Conservation (phyloP, 768 basidiomycete genomes). For the Podaxis sp. region DNA sequence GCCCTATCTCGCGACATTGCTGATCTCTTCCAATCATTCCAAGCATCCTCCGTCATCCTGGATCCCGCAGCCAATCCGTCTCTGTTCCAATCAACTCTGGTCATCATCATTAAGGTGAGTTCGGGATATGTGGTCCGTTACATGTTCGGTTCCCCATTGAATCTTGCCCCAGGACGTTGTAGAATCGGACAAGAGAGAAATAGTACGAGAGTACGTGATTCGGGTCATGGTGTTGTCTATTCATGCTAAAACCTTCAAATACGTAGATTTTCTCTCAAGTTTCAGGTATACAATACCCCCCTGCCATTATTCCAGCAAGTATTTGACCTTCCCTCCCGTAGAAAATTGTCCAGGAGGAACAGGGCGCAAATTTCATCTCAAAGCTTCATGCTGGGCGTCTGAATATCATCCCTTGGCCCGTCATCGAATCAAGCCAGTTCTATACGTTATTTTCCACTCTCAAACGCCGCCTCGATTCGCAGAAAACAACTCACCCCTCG, state of each 20-base stretch:
- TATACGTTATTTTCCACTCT: slow-evolving; percentile 53
- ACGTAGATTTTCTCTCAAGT: neutral
- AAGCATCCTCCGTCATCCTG: slow-evolving; percentile 55
- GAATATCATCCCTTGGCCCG: slow-evolving; percentile 65
- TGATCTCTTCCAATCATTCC: slow-evolving; percentile 62
- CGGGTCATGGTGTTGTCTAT: neutral
- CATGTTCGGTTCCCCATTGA: neutral
- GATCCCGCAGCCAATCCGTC: slow-evolving; percentile 59
- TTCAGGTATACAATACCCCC: neutral
- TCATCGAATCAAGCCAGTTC: slow-evolving; percentile 62
- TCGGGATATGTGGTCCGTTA: neutral
- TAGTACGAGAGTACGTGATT: slow-evolving; percentile 51
- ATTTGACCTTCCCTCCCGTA: slow-evolving; percentile 1
- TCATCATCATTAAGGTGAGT: slow-evolving; percentile 61
- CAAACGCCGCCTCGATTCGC: slow-evolving; percentile 47
- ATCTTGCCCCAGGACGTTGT: slow-evolving; percentile 52
- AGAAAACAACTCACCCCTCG: slow-evolving; percentile 45
- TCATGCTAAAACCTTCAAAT: too few species aligned
- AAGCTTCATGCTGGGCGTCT: slow-evolving; percentile 55
- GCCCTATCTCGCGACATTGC: slow-evolving; percentile 59
- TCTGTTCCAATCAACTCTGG: slow-evolving; percentile 57
- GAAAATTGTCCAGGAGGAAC: slow-evolving; percentile 61
- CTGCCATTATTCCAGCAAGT: neutral
- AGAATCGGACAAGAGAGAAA: slow-evolving; percentile 59
- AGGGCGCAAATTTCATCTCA: slow-evolving; percentile 62